These are phyloP conservation scores for Aspergillus conjunctus DNA, from an alignment of 495 filamentous ascomycete species.

Conservation along the genomic window DNA sequence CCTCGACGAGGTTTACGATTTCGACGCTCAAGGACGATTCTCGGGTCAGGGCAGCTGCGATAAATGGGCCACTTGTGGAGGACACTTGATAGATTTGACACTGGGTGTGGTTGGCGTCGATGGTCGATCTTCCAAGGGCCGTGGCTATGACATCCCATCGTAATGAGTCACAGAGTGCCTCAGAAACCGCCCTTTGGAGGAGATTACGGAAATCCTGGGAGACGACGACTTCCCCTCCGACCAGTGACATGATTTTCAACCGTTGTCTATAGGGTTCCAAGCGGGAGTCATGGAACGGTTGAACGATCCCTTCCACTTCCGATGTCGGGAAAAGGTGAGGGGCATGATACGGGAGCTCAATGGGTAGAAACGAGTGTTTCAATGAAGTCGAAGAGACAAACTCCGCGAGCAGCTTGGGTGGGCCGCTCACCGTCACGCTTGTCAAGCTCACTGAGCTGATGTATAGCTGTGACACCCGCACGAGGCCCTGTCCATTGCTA, in stretches of 20 bases:
- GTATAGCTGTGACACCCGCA: slow-evolving; percentile 63
- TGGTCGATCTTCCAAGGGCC: not conserved
- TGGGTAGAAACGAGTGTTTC: slow-evolving; percentile 55
- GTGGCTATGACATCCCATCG: not conserved
- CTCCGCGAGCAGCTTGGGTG: slow-evolving; percentile 60
- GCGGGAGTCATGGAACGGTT: slow-evolving; percentile 25
- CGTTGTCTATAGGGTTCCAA: slow-evolving; percentile 43
- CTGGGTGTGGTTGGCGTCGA: not conserved
- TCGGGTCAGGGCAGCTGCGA: slow-evolving; percentile 1
- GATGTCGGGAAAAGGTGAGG: slow-evolving; percentile 62
- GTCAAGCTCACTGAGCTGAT: slow-evolving; percentile 69
- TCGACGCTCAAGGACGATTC: not conserved
- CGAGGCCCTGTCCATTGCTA: slow-evolving; percentile 49
- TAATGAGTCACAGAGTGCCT: slow-evolving; percentile 3
- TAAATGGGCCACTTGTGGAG: not conserved
- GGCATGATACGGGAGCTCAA: slow-evolving; percentile 81
- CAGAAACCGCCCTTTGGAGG: not conserved
- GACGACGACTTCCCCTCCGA: slow-evolving; percentile 48
- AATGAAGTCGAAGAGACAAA: slow-evolving; percentile 44
- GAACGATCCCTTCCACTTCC: slow-evolving; percentile 61
- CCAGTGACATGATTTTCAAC: slow-evolving; percentile 60
- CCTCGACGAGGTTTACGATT: slow-evolving; percentile 3
- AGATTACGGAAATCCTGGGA: not conserved
- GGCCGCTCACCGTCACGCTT: slow-evolving; percentile 74
- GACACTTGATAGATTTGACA: slow-evolving; percentile 4